These are phyloP conservation scores for Solanum pennellii DNA, from an alignment of 257 asterid species.

Conservation along the genomic window DNA sequence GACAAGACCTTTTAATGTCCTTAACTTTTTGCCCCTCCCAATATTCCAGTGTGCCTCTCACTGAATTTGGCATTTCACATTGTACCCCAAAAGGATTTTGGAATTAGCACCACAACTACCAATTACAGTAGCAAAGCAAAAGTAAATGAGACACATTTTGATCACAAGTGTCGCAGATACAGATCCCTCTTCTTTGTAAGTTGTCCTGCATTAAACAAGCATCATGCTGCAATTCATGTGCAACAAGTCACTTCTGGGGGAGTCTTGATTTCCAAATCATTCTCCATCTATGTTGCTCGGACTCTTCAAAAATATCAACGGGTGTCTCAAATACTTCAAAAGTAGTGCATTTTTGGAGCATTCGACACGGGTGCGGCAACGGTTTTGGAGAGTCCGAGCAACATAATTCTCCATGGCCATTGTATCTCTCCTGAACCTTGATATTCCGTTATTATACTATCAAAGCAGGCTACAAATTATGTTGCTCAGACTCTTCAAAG, in stretches of 20 bases:
- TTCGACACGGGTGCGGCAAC: background rate
- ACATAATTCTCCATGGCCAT: background rate
- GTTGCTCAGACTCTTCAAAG: background rate
- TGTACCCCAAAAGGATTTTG: background rate
- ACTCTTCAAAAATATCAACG: background rate
- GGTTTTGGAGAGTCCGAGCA: background rate
- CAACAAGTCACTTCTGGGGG: background rate
- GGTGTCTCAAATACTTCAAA: background rate
- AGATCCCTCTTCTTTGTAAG: background rate
- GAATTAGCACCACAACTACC: background rate
- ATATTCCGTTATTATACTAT: background rate
- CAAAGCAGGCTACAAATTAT: background rate
- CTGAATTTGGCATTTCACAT: background rate
- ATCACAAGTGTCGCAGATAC: background rate
- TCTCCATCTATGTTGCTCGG: background rate
- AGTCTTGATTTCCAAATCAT: background rate
- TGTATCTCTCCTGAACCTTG: background rate
- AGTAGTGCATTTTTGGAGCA: background rate
- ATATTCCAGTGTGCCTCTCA: background rate
- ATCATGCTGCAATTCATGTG: background rate
- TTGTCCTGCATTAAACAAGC: background rate
- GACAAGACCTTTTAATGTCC: background rate
- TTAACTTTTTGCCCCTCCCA: background rate
- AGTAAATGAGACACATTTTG: background rate
- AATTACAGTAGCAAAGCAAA: background rate